These are phyloP conservation scores for Hypoxylon sp. DNA, from an alignment of 2,329 filamentous ascomycete species.

Conservation along the genomic window DNA sequence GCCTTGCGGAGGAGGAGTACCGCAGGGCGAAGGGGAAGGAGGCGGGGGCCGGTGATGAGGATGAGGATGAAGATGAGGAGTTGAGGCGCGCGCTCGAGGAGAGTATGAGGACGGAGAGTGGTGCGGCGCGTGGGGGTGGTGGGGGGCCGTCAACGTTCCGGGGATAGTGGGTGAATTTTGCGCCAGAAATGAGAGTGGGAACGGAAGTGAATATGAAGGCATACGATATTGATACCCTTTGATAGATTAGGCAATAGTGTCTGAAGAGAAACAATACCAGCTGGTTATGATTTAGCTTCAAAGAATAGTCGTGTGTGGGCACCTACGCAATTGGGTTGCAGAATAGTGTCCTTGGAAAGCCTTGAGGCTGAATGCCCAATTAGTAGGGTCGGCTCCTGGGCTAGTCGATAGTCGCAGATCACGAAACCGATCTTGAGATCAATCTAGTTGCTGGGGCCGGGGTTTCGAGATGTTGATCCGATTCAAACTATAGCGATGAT, in stretches of 20 bases:
- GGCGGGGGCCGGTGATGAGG: slow-evolving; percentile 48
- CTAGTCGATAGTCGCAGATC: not conserved
- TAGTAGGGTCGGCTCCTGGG: not conserved
- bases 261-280: slow-evolving; percentile 13
- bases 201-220: not conserved
- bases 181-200: not conserved
- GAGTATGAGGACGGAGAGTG: slow-evolving; percentile 47
- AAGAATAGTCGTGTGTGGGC: not conserved
- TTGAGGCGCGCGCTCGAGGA: slow-evolving; percentile 51
- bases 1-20: slow-evolving; percentile 75
- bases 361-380: too few relatives aligned
- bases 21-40: slow-evolving; percentile 57
- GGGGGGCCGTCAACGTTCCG: slow-evolving; percentile 45
- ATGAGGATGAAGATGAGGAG: slow-evolving; percentile 50
- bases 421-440: not conserved
- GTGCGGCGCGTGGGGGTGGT: slow-evolving; percentile 42
- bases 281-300: not conserved
- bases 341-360: too few relatives aligned
- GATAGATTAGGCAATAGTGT: slow-evolving; percentile 9
- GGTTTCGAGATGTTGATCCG: not conserved
- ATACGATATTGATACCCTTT: slow-evolving; percentile 38
- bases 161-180: not conserved
- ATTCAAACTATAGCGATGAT: not conserved
- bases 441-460: not conserved
- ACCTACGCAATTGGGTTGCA: too few relatives aligned